phyloP scores from a whole-genome alignment of 2,329 filamentous ascomycete genomes.

The Pseudogymnoascus sp. region DNA sequence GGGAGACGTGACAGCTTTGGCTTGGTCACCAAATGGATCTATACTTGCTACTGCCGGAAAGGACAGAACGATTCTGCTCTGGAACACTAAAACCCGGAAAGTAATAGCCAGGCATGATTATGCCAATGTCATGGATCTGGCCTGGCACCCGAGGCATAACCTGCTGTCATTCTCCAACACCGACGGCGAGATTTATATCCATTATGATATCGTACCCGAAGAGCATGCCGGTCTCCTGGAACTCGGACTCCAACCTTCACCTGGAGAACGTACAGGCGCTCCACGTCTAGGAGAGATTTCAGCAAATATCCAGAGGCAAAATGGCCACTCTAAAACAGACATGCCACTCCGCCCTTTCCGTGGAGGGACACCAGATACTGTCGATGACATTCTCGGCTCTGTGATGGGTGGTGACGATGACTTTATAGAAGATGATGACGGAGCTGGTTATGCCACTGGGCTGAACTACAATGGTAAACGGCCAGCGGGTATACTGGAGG shows the following conservation, averaged over 20 bases:
- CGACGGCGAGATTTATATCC: constrained; percentile 89
- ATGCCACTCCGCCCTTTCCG: constrained; percentile 44
- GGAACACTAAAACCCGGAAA: constrained; percentile 84
- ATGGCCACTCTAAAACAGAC: constrained; percentile 40
- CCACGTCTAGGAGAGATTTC: constrained; percentile 58
- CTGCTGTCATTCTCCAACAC: constrained; percentile 85
- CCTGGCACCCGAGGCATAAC: constrained; percentile 88
- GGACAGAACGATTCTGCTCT: constrained; percentile 66
- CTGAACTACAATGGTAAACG: constrained; percentile 57
- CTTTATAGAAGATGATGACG: constrained; percentile 93
- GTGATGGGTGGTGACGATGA: constrained; percentile 51
- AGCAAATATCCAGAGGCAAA: constrained; percentile 54
- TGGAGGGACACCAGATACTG: constrained; percentile 61
- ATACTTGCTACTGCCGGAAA: constrained; percentile 65
- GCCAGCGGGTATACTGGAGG: constrained; percentile 39
- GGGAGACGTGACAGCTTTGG: constrained; percentile 74
- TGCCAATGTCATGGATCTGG: constrained; percentile 73
- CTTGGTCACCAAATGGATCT: constrained; percentile 93
- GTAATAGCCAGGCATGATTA: constrained; percentile 73
- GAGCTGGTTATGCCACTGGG: constrained; percentile 73
- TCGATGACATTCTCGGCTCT: constrained; percentile 73
- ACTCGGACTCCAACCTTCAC: constrained; percentile 61
- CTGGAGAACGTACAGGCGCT: constrained; percentile 65
- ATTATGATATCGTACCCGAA: constrained; percentile 58
- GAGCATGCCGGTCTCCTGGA: constrained; percentile 50